Base-by-base conservation (phyloP, 306 rosid genomes). In the Medicago ruthenica region DNA sequence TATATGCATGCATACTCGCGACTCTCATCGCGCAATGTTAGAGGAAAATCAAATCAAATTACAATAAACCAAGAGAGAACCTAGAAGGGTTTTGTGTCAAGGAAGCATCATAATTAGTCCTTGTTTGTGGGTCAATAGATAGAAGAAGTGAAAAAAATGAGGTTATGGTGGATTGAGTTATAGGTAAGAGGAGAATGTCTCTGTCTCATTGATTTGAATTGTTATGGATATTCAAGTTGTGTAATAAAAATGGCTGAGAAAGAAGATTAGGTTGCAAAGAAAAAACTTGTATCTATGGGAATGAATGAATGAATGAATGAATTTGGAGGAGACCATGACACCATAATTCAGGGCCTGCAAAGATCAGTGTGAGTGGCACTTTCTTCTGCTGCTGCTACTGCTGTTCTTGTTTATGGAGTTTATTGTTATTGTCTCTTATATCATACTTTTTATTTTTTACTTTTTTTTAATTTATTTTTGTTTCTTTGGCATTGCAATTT, bases 171-270 rank as follows among this genome's bases (percentile, higher is more conserved):
- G 83, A 76, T 87, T 76, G 86, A 86, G 9, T 41, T 31, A 61
- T 45, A 47, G 97, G 92, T 83, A 77, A 81, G 91, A 79, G 92
- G 88, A 82, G 88, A 84, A 83, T 87, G 83, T 83, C 80, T 86
- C 89, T 86, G 76, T 74, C 72, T 53, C 91, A 84, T 91, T 94
- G 89, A 87, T 89, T 91, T 87, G 76, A 88, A 87, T 94, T 86
- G 90, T 88, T 90, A 91, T 86, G 93, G 84, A 87, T 88, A 81
- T 85, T 88, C 85, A 81, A 88, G 89, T 89, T 83, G 97, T 86
- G 96, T 85, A 91, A 86, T 83, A 90, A 91, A 89, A 83, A 80
- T 87, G 91, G 93, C 92, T 84, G 90, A 88, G 87, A 87, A 85
- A 90, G 89, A 81, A 90, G 89, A 83, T 77, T 87, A 88, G 91